These are phyloP conservation scores for Spinellus fusiger DNA, from an alignment of 192 early-diverging fungal genomes.

Conservation along the genomic window DNA sequence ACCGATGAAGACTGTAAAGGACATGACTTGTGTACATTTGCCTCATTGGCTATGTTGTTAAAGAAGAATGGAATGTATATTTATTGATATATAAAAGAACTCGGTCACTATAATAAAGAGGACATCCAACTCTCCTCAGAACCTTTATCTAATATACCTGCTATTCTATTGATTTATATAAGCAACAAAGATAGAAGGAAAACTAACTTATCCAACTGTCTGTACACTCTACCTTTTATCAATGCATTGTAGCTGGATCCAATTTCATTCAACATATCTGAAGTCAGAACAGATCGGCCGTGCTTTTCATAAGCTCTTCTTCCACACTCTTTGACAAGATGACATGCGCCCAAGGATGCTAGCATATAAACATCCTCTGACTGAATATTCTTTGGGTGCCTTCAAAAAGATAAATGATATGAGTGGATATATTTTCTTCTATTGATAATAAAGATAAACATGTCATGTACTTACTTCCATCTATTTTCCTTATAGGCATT, in stretches of 20 bases:
- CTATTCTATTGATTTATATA: not conserved
- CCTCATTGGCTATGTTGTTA: no score
- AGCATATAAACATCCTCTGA: slow-evolving; percentile 42
- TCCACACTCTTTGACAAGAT: slow-evolving; percentile 45
- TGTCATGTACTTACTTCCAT: slow-evolving; percentile 44
- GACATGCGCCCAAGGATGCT: slow-evolving; percentile 64
- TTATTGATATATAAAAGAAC: no score
- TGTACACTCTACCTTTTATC: not conserved
- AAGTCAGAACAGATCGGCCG: slow-evolving; percentile 53
- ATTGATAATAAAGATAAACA: not conserved
- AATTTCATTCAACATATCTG: slow-evolving; percentile 56
- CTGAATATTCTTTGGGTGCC: slow-evolving; percentile 32
- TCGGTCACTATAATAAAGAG: no score
- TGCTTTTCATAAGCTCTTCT: slow-evolving; percentile 54
- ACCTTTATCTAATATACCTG: no score
- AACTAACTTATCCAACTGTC: not conserved
- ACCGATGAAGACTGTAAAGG: no score
- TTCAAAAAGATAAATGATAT: slow-evolving; percentile 11
- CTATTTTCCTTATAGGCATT: slow-evolving; percentile 49
- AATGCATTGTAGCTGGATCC: slow-evolving; percentile 31
- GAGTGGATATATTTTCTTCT: not conserved
- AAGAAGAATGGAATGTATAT: no score
- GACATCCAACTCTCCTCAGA: no score
- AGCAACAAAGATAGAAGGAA: not conserved
- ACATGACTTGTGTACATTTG: no score